phyloP scores from a whole-genome alignment of 371 early-diverging fungal genomes.

The Rhizopus sp. region DNA sequence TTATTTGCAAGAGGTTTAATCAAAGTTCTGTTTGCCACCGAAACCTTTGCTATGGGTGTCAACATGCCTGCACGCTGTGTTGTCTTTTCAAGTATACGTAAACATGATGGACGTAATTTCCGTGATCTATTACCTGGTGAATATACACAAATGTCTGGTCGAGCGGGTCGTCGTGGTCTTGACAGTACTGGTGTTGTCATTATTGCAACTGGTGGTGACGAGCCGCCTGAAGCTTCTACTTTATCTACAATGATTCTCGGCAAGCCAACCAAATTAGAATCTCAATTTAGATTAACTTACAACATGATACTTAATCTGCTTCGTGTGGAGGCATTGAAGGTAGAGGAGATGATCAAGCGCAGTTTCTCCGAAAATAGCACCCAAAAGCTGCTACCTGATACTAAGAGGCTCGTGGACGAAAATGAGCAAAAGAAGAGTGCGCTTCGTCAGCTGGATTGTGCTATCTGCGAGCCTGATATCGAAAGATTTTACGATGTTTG shows the following conservation, averaged over 20 bases:
- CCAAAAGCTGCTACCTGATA: conserved; percentile 81
- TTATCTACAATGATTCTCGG: conserved; percentile 85
- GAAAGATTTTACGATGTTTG: conserved; percentile 72
- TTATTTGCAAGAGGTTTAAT: conserved; percentile 93
- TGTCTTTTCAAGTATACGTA: conserved; percentile 91
- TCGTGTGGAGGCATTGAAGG: conserved; percentile 96
- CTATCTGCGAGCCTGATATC: conserved; percentile 82
- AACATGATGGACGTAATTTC: conserved; percentile 91
- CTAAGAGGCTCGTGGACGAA: conserved; percentile 62
- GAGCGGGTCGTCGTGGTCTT: conserved; percentile 98
- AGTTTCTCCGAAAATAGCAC: conserved; percentile 92
- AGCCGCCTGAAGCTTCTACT: conserved; percentile 64
- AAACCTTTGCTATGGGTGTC: conserved; percentile 82
- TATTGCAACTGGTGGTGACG: conserved; percentile 75
- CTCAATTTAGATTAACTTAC: conserved; percentile 98
- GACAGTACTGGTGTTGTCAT: conserved; percentile 96
- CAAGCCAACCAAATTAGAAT: conserved; percentile 87
- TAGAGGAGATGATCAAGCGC: conserved; percentile 98
- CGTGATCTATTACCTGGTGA: conserved; percentile 92
- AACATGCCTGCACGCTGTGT: conserved; percentile 98
- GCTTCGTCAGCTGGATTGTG: conserved; percentile 74
- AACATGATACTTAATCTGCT: conserved; percentile 98
- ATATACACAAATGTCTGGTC: conserved; percentile 99
- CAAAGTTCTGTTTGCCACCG: conserved; percentile 70
- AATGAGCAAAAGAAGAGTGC: conserved; percentile 59